A percentile compares a stretch with the other conserved stretches of the same genome.
These are phyloP conservation scores for Nakaseomyces delphensis DNA, from an alignment of 1,139 yeast genomes.

Conservation along the genomic window DNA sequence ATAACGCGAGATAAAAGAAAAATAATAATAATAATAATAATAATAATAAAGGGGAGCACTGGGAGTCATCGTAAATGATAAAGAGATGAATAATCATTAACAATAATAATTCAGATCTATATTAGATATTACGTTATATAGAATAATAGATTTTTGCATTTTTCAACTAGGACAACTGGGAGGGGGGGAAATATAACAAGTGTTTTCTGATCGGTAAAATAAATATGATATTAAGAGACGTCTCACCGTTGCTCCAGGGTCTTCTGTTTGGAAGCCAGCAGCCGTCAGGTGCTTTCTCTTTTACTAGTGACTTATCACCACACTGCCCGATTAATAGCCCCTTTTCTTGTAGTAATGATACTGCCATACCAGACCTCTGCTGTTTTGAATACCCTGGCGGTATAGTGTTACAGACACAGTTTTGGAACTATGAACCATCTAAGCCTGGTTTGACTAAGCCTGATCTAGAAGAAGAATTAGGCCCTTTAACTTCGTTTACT, in stretches of 20 bases:
- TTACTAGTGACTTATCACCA: constrained; percentile 8
- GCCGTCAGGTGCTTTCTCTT: background rate
- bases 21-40: no score
- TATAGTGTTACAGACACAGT: constrained; percentile 74
- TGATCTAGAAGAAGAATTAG: constrained; percentile 43
- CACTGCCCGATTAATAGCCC: constrained; percentile 62
- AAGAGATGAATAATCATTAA: no score
- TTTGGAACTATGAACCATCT: constrained; percentile 81
- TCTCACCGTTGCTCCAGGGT: background rate
- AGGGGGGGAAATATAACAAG: no score
- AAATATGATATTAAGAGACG: background rate
- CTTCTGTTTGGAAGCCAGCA: constrained; percentile 1
- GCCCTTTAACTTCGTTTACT: constrained; percentile 71
- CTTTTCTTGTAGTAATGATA: constrained; percentile 47
- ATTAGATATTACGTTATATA: no score
- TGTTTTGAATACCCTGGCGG: constrained; percentile 91
- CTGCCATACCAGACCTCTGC: constrained; percentile 48
- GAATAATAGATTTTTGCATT: no score
- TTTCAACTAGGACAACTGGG: no score
- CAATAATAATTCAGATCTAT: no score
- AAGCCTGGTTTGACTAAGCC: constrained; percentile 16
- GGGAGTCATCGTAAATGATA: no score
- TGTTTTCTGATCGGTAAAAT: no score
- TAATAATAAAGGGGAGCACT: no score
- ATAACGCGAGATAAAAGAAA: no score